phyloP scores from a whole-genome alignment of 306 rosid genomes.

The Quillaja saponaria region DNA sequence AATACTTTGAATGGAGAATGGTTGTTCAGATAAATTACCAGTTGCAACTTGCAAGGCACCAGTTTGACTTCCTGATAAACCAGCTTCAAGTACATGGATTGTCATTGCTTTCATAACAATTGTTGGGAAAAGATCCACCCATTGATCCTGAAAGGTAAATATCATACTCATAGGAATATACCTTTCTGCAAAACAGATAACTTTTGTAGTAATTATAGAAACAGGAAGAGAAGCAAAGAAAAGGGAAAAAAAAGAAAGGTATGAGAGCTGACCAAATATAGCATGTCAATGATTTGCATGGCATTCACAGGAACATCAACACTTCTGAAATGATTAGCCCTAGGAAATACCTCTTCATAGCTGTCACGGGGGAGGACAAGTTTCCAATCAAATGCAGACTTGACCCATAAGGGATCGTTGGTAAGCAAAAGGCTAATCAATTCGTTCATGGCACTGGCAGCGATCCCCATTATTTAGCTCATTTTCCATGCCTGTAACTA shows the following conservation, averaged over 20 bases:
- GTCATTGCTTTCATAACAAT: slow-evolving; percentile 54
- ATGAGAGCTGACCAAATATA: slow-evolving; percentile 45
- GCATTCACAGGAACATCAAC: slow-evolving; percentile 35
- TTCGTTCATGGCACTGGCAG: slow-evolving; percentile 53
- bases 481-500: slow-evolving; percentile 39
- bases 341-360: slow-evolving; percentile 43
- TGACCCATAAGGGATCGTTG: slow-evolving; percentile 64
- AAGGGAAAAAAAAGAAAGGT: background rate
- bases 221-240: background rate
- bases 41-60: slow-evolving; percentile 52
- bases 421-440: slow-evolving; percentile 37
- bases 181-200: background rate
- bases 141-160: slow-evolving; percentile 48
- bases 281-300: slow-evolving; percentile 46
- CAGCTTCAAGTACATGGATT: slow-evolving; percentile 48
- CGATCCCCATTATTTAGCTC: slow-evolving; percentile 37
- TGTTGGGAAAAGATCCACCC: slow-evolving; percentile 62
- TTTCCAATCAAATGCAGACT: slow-evolving; percentile 27
- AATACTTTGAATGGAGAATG: background rate
- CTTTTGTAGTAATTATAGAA: background rate
- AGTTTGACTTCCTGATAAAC: slow-evolving; percentile 40
- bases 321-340: slow-evolving; percentile 22
- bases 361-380: slow-evolving; percentile 41
- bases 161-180: background rate
- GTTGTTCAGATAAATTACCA: slow-evolving; percentile 40